phyloP scores from a whole-genome alignment of 805 yeast genomes.

The Yamadazyma sp. region DNA sequence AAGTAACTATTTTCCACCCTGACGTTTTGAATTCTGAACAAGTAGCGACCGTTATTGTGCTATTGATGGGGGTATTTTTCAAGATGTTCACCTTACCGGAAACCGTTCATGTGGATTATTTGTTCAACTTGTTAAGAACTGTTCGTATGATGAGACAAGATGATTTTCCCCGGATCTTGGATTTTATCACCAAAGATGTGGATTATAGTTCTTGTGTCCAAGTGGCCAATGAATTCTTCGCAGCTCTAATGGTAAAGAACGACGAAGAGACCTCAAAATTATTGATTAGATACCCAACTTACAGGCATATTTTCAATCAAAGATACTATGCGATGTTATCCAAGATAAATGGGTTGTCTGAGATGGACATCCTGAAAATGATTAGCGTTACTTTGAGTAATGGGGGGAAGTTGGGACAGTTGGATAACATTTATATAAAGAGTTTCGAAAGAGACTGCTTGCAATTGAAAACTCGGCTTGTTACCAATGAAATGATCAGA shows the following conservation, averaged over 20 bases:
- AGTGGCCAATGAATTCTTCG: conserved; percentile 31
- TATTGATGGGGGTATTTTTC: conserved; percentile 31
- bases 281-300: conserved; percentile 29
- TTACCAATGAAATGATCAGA: conserved; percentile 47
- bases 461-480: conserved; percentile 32
- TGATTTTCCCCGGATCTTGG: conserved; percentile 21
- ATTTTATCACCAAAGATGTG: conserved; percentile 16
- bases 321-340: conserved; percentile 24
- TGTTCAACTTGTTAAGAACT: conserved; percentile 37
- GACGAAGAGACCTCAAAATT: conserved; percentile 36
- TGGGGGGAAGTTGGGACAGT: conserved; percentile 34
- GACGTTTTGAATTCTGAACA: conserved; percentile 34
- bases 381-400: conserved; percentile 31
- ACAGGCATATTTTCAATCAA: conserved; percentile 26
- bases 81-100: conserved; percentile 19
- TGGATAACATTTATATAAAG: conserved; percentile 35
- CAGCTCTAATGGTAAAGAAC: conserved; percentile 29
- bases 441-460: conserved; percentile 37
- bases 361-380: conserved; percentile 30
- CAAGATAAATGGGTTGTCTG: conserved; percentile 17
- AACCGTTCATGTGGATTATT: conserved; percentile 22
- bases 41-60: conserved; percentile 31
- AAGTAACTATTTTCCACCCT: conserved; percentile 27
- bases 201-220: conserved; percentile 18
- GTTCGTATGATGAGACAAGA: conserved; percentile 31